Evolutionary conservation across 345 rosid species (phyloP).

Genomic region (Bretschneidera sinensis): DNA sequence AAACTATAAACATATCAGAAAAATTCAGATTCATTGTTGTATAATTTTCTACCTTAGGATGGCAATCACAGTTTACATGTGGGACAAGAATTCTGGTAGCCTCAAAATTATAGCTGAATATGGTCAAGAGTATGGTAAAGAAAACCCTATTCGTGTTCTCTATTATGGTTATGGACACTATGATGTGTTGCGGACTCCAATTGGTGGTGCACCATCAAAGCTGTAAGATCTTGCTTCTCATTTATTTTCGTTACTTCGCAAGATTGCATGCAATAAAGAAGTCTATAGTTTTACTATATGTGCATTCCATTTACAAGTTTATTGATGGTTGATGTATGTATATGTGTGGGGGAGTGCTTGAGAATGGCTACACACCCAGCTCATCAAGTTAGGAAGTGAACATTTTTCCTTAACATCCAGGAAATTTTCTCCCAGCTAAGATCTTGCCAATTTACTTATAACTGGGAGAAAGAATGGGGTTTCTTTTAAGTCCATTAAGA

Average conservation of each 20-base stretch:
- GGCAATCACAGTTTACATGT: conserved; percentile 58
- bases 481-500: no score
- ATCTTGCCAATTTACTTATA: no score
- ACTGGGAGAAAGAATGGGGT: no score
- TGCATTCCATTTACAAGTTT: background rate
- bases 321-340: background rate
- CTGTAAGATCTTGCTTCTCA: conserved; percentile 30
- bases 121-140: conserved; percentile 55
- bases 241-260: background rate
- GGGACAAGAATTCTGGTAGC: conserved; percentile 27
- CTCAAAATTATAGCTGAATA: conserved; percentile 56
- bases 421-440: no score
- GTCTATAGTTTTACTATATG: background rate
- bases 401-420: no score
- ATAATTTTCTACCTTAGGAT: conserved; percentile 25
- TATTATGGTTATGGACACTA: conserved; percentile 64
- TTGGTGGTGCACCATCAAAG: conserved; percentile 20
- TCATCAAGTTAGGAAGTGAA: no score
- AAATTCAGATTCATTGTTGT: no score
- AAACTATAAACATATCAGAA: no score
- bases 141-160: conserved; percentile 49
- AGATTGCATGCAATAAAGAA: background rate
- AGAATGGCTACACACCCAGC: no score
- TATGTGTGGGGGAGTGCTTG: no score
- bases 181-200: conserved; percentile 38